Evolutionary conservation across 345 rosid species (phyloP), one percentile per base, ranked within the genome.

Genomic region (Salix purpurea): DNA sequence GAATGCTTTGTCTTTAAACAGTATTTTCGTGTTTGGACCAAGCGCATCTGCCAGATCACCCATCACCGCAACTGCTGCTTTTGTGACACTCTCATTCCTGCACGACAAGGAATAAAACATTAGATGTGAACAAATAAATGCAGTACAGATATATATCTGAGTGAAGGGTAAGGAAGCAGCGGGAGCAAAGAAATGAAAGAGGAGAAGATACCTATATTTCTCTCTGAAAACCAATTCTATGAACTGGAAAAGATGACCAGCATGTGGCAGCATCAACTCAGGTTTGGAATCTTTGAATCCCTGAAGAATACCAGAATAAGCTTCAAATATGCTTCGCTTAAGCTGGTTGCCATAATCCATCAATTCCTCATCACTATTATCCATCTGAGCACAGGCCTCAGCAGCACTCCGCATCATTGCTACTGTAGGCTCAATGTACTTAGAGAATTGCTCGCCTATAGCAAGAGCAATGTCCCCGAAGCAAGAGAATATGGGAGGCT

Each of bases 401-500:
- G 99, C 89, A 65, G 99, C 99, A 8, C 89, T 93, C 76, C 88
- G 96, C 93, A 93, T 89, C 89, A 93, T 90, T 70, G 86, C 89
- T 73, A 92, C 73, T 30, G 94, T 86, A 75, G 86, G 74, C 18
- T 81, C 85, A 4, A 92, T 85, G 24, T 93, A 96, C 83, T 92
- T 92, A 70, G 86, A 91, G 77, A 96, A 96, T 19, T 89, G 90
- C 24, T 83, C 90, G 44, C 96, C 94, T 24, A 96, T 88, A 4
- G 98, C 96, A 77, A 96, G 90, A 73, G 94, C 98, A 75, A 96
- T 87, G 79, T 93, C 99, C 48, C 99, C 99, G 73, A 96, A 91
- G 85, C 91, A 88, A 37, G 97, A 91, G 83, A 96, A 90, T 70
- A 96, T 96, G 12, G 97, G 93, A 78, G 99, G 98, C 85, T 96